Conservation (phyloP, 257 asterid genomes). For the Avicennia marina region DNA sequence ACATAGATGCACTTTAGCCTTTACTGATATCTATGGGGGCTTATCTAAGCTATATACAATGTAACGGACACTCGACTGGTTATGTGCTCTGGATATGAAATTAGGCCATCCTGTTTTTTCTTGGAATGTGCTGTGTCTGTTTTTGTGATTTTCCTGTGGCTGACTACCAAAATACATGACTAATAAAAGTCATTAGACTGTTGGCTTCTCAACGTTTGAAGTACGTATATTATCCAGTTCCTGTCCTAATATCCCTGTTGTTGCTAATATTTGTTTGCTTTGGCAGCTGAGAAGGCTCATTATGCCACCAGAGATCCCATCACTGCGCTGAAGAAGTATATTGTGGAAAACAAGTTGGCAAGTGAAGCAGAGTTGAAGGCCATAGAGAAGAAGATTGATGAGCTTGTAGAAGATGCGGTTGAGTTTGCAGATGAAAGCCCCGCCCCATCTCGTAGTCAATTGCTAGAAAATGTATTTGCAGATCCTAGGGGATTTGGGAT, state of each 20-base stretch:
- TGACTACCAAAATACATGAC: too few species aligned
- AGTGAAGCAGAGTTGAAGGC: slow-evolving; percentile 71
- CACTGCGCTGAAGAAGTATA: slow-evolving; percentile 62
- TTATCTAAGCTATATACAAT: too few species aligned
- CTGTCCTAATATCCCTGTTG: not conserved
- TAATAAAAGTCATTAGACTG: too few species aligned
- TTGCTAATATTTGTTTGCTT: slow-evolving; percentile 7
- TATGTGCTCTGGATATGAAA: too few species aligned
- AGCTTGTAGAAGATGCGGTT: slow-evolving; percentile 81
- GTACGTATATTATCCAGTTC: too few species aligned
- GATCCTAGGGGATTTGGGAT: slow-evolving; percentile 93
- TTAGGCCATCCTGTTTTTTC: too few species aligned
- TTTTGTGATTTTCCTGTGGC: too few species aligned
- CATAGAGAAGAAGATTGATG: slow-evolving; percentile 83
- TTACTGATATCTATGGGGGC: too few species aligned
- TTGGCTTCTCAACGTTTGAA: too few species aligned
- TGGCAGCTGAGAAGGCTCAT: slow-evolving; percentile 91
- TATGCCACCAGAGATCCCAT: slow-evolving; percentile 91
- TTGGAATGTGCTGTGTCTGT: too few species aligned
- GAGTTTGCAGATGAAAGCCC: slow-evolving; percentile 92
- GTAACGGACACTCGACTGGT: too few species aligned
- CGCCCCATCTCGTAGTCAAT: slow-evolving; percentile 72
- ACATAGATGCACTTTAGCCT: too few species aligned
- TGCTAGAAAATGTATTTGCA: slow-evolving; percentile 90
- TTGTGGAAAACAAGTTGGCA: slow-evolving; percentile 69